Conservation (phyloP, 2,329 filamentous ascomycete species). For the Chaetomium sp. region DNA sequence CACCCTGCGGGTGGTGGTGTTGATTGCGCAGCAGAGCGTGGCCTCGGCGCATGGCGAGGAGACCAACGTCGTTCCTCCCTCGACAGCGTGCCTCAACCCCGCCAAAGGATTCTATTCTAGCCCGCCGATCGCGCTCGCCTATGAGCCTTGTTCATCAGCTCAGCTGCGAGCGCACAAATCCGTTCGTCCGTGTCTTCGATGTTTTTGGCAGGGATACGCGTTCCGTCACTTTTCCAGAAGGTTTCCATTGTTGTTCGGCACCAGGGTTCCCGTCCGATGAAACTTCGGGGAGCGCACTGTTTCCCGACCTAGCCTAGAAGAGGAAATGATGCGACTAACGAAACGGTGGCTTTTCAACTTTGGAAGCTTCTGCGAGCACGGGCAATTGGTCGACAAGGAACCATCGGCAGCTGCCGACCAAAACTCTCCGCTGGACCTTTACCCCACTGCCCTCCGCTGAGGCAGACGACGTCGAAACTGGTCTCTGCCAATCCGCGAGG, state of each 20-base stretch:
- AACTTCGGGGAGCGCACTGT: not conserved
- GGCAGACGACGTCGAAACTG: conserved; percentile 25
- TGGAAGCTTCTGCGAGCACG: not conserved
- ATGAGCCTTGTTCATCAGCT: not conserved
- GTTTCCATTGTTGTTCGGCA: conserved; percentile 18
- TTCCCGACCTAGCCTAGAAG: conserved; percentile 28
- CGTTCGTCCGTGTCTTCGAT: conserved; percentile 28
- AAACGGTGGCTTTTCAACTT: not conserved
- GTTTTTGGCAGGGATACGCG: conserved; percentile 26
- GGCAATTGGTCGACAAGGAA: not conserved
- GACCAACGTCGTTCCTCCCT: not conserved
- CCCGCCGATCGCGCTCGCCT: not conserved
- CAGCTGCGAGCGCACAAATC: not conserved
- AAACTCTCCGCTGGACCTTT: conserved; percentile 31
- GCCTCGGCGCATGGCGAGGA: not conserved
- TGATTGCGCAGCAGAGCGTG: not conserved
- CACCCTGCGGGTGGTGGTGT: not conserved
- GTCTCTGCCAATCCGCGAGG: conserved; percentile 18
- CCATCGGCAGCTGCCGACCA: conserved; percentile 35
- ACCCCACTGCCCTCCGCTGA: not conserved
- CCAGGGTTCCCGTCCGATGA: not conserved
- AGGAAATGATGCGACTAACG: conserved; percentile 25
- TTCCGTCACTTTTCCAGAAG: conserved; percentile 24
- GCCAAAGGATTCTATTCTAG: not conserved
- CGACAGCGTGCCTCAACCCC: not conserved